Percentiles rank a stretch among this genome's conserved stretches.
These are phyloP conservation scores for Solanum ahanhuiri DNA, from an alignment of 257 asterid genomes.

Conservation along the genomic window DNA sequence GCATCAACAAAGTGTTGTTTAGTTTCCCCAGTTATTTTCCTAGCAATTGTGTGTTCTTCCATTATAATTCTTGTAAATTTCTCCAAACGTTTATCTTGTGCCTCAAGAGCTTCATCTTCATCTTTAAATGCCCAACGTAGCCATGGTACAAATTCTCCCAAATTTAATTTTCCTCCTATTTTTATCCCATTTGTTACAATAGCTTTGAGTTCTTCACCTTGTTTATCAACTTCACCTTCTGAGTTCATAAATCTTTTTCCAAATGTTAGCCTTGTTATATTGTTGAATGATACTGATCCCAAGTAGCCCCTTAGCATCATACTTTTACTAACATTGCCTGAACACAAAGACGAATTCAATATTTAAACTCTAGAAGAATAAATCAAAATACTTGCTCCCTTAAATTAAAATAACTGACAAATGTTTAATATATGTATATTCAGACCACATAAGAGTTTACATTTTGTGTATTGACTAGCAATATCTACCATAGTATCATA, in stretches of 20 bases:
- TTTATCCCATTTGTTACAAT: slow-evolving; percentile 40
- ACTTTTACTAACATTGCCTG: slow-evolving; percentile 40
- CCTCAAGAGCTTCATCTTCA: slow-evolving; percentile 31
- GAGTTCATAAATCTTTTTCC: slow-evolving; percentile 69
- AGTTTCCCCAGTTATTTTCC: slow-evolving; percentile 47
- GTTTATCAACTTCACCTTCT: slow-evolving; percentile 41
- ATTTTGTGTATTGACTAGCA: too few relatives aligned
- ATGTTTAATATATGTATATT: too few relatives aligned
- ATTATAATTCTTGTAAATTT: slow-evolving; percentile 50
- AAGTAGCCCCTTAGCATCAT: slow-evolving; percentile 49
- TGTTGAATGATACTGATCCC: slow-evolving; percentile 67
- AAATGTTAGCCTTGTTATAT: slow-evolving; percentile 67
- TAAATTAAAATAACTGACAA: too few relatives aligned
- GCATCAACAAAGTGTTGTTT: slow-evolving; percentile 80
- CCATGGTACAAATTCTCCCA: slow-evolving; percentile 56
- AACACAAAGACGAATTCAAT: background rate
- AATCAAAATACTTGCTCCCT: too few relatives aligned
- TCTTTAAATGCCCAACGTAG: slow-evolving; percentile 43
- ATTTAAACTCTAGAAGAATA: background rate
- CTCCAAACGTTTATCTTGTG: slow-evolving; percentile 34
- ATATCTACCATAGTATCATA: too few relatives aligned
- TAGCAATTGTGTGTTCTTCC: slow-evolving; percentile 67
- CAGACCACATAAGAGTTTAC: background rate
- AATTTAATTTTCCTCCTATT: slow-evolving; percentile 37
- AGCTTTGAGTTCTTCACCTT: slow-evolving; percentile 62